Evolutionary conservation across 441 rosid genomes (phyloP), one percentile per base, ranked within the genome.

Genomic region (Arabidopsis hybrid): DNA sequence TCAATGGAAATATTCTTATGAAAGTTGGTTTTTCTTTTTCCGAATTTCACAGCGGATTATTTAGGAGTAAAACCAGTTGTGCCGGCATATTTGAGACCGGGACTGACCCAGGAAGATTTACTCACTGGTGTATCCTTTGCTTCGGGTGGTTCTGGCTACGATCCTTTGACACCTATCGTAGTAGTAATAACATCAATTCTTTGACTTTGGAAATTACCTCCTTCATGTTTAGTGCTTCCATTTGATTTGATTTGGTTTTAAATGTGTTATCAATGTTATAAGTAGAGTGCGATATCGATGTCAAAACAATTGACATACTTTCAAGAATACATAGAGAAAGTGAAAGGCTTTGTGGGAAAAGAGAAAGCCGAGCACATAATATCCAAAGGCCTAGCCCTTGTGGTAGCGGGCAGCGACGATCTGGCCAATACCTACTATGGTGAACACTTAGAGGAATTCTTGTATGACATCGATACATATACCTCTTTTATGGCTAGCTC

Each of bases 221-320:
- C 53, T 57, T 29, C 42, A 16, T 13, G 8, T 47, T 21, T 6
- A 31, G 36, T 26, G 3, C 38, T 31, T 66, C n/a, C 73, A 35
- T 51, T 43, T 55, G 17, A 32, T 72, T n/a, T 7, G 1, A 16
- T 45, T 3, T 59, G 21, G 11, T 47, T 40, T 16, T 26, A 39
- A 56, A 32, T 53, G 57, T 60, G 58, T 60, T 31, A 40, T 39
- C 57, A 34, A 42, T 67, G 50, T 35, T 60, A 7, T 60, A 68
- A 49, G 17, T n/a, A 93, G 98, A 84, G 88, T 0, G 98, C 85
- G 0, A 32, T 91, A 68, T 70, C 98, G 1, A 35, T 94, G 70
- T 55, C 89, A 5, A 75, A 81, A 14, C 95, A 89, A 61, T 56
- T 89, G 38, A 38, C 73, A 40, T 64, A 69, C 67, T 89, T 89